phyloP scores from a whole-genome alignment of 1,139 yeast species.

The Candida anutae region DNA sequence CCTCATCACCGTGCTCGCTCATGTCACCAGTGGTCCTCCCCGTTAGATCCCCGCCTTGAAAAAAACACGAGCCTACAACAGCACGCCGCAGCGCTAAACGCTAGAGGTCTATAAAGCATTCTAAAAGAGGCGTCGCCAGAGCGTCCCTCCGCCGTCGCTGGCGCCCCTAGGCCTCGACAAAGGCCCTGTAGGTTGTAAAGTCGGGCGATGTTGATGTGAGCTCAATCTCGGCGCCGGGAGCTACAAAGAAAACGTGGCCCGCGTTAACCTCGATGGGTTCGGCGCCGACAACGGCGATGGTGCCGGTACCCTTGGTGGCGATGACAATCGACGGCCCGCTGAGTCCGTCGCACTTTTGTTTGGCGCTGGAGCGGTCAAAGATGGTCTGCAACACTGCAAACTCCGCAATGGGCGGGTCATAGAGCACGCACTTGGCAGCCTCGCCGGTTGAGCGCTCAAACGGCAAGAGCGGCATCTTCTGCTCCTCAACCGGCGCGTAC shows the following conservation, averaged over 20 bases:
- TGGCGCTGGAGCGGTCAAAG: constrained; percentile 39
- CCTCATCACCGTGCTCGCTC: too few species aligned
- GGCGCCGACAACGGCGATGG: constrained; percentile 33
- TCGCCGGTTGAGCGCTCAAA: constrained; percentile 65
- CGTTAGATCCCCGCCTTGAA: too few species aligned
- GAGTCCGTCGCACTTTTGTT: constrained; percentile 46
- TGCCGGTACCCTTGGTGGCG: constrained; percentile 75
- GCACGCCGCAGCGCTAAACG: too few species aligned
- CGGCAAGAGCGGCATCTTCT: constrained; percentile 69
- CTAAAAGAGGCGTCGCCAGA: too few species aligned
- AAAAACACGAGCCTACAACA: too few species aligned
- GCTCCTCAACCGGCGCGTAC: constrained; percentile 84
- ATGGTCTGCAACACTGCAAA: constrained; percentile 81
- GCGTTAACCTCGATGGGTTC: constrained; percentile 40
- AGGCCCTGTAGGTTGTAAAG: constrained; percentile 81
- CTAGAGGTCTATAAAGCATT: too few species aligned
- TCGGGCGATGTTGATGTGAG: constrained; percentile 45
- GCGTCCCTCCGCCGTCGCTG: too few species aligned
- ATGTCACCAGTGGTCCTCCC: too few species aligned
- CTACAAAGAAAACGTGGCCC: constrained; percentile 80
- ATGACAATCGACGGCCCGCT: constrained; percentile 87
- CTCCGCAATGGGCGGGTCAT: constrained; percentile 95
- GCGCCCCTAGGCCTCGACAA: constrained; percentile 68
- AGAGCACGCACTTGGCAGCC: constrained; percentile 54
- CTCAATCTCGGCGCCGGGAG: constrained; percentile 64